Evolutionary conservation across 345 rosid species (phyloP).

Genomic region (Corymbia maculata): DNA sequence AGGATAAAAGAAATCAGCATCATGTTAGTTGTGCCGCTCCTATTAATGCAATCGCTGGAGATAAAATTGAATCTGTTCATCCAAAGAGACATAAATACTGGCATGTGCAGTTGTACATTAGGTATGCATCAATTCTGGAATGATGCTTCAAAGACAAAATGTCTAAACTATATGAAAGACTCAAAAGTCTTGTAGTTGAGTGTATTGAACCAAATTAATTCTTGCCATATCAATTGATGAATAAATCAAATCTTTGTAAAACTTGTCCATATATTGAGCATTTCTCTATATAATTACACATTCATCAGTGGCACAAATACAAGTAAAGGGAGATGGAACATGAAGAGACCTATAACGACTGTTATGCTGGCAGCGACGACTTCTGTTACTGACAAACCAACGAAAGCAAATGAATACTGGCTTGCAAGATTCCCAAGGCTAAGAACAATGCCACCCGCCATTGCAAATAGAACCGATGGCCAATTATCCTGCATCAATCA

Average conservation of each 20-base stretch:
- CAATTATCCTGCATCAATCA: constrained; percentile 44
- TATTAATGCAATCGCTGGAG: background rate
- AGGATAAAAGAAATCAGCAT: background rate
- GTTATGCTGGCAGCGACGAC: constrained; percentile 68
- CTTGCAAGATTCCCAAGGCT: constrained; percentile 70
- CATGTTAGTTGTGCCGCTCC: background rate
- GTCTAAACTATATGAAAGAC: background rate
- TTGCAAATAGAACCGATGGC: constrained; percentile 67
- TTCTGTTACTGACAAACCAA: constrained; percentile 75
- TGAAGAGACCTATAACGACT: constrained; percentile 56
- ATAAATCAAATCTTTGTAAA: background rate
- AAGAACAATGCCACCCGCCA: constrained; percentile 67
- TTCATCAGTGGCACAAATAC: background rate
- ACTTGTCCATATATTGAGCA: background rate
- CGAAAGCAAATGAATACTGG: constrained; percentile 76
- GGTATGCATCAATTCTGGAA: background rate
- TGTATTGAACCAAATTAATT: background rate
- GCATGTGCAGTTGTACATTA: background rate
- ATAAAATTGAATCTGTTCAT: background rate
- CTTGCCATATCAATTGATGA: background rate
- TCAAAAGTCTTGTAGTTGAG: background rate
- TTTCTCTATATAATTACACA: background rate
- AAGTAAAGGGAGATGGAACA: background rate
- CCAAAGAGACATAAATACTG: background rate
- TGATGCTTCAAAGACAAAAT: background rate